Conservation (phyloP, 2,329 filamentous ascomycete genomes). For the Ceratocystis colombiana region DNA sequence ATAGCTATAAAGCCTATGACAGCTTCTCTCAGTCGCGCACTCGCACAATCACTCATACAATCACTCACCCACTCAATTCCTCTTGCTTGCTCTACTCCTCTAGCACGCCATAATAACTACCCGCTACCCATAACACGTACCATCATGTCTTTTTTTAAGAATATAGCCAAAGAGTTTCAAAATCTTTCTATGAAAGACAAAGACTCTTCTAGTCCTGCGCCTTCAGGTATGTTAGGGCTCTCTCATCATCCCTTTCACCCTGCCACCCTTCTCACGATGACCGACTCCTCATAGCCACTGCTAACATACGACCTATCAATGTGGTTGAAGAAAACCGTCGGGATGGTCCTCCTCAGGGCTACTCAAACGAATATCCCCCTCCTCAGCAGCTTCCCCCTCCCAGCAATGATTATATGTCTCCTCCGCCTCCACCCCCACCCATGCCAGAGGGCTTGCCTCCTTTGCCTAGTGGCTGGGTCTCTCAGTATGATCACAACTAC, state of each 20-base stretch:
- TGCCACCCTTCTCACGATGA: constrained; percentile 4
- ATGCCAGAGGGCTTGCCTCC: constrained; percentile 36
- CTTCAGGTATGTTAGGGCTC: constrained; percentile 1
- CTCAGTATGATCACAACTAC: constrained; percentile 51
- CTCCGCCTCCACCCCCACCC: constrained; percentile 27
- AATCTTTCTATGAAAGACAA: constrained; percentile 38
- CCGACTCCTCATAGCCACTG: neutral
- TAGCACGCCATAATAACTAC: neutral
- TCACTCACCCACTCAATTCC: neutral
- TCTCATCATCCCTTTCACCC: neutral
- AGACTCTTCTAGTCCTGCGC: constrained; percentile 11
- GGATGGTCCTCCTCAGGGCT: constrained; percentile 2
- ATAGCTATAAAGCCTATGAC: constrained; percentile 7
- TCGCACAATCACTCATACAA: neutral
- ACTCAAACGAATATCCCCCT: constrained; percentile 19
- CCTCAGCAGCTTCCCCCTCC: constrained; percentile 23
- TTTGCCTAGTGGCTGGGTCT: constrained; percentile 51
- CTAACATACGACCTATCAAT: neutral
- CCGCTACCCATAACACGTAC: neutral
- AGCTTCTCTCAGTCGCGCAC: constrained; percentile 3
- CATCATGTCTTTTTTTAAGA: constrained; percentile 40
- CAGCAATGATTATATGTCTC: constrained; percentile 13
- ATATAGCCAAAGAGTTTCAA: constrained; percentile 38
- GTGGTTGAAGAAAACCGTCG: neutral
- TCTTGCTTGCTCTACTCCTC: neutral